phyloP scores from a whole-genome alignment of 2,329 filamentous ascomycete genomes.

The Xylaria sp. region DNA sequence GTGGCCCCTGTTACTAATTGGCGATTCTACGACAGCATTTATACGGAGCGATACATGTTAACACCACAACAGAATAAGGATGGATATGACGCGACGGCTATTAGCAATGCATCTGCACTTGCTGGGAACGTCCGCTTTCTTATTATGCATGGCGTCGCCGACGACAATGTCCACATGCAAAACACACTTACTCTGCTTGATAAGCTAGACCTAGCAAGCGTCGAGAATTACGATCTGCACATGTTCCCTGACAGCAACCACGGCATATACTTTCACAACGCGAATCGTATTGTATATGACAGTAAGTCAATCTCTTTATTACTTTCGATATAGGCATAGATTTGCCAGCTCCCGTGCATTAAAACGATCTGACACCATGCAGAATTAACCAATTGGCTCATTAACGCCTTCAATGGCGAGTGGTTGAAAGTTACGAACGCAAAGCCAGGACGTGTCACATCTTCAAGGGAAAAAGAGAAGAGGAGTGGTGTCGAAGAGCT shows the following conservation, averaged over 20 bases:
- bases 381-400: constrained; percentile 89
- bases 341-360: background rate
- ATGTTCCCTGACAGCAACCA: constrained; percentile 97
- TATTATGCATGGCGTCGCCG: constrained; percentile 94
- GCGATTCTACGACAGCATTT: constrained; percentile 93
- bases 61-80: constrained; percentile 82
- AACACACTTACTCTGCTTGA: constrained; percentile 91
- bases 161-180: constrained; percentile 98
- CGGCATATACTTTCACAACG: constrained; percentile 93
- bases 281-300: constrained; percentile 89
- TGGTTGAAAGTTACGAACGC: constrained; percentile 74
- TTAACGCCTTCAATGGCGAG: constrained; percentile 98
- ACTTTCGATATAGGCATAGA: background rate
- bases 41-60: constrained; percentile 97
- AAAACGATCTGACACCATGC: constrained; percentile 48
- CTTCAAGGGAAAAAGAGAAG: constrained; percentile 38
- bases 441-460: constrained; percentile 57
- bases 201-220: constrained; percentile 79
- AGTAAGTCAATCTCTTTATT: constrained; percentile 68
- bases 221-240: constrained; percentile 96
- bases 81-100: constrained; percentile 80
- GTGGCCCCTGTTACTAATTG: constrained; percentile 99
- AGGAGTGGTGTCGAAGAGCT: constrained; percentile 42
- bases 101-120: constrained; percentile 79
- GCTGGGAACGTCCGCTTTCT: constrained; percentile 84